Conservation (phyloP, 345 rosid genomes). For the Geranium rotundifolium region DNA sequence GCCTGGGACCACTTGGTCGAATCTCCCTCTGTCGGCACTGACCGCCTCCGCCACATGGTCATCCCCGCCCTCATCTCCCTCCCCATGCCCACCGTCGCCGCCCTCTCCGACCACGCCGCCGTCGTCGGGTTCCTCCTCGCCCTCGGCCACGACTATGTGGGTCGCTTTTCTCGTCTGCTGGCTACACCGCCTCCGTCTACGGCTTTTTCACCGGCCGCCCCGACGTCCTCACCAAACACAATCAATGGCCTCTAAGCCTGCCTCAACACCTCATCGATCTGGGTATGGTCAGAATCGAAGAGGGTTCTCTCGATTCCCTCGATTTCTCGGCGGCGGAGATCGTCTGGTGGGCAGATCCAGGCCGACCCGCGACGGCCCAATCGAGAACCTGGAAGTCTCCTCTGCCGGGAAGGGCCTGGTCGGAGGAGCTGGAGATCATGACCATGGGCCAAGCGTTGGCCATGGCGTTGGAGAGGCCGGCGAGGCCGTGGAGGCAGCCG, state of each 20-base stretch:
- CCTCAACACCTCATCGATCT: constrained; percentile 50
- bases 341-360: constrained; percentile 85
- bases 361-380: constrained; percentile 55
- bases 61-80: no score
- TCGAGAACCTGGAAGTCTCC: constrained; percentile 86
- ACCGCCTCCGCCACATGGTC: no score
- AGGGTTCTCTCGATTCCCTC: constrained; percentile 8
- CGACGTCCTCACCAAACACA: constrained; percentile 91
- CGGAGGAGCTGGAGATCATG: constrained; percentile 90
- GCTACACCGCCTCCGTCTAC: no score
- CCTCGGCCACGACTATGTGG: no score
- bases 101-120: no score
- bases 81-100: no score
- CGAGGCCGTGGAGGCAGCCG: constrained; percentile 93
- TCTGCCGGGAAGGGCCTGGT: constrained; percentile 64
- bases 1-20: no score
- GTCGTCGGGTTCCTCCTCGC: no score
- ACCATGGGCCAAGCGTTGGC: constrained; percentile 81
- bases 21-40: no score
- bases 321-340: constrained; percentile 21
- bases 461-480: constrained; percentile 89
- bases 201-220: no score
- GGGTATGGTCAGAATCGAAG: constrained; percentile 3
- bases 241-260: constrained; percentile 75
- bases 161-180: no score